Percentiles rank a stretch among this genome's conserved stretches.
These are phyloP conservation scores for Pseudonitzschia multiseries DNA, from an alignment of 108 stramenopile genomes.

Conservation along the genomic window DNA sequence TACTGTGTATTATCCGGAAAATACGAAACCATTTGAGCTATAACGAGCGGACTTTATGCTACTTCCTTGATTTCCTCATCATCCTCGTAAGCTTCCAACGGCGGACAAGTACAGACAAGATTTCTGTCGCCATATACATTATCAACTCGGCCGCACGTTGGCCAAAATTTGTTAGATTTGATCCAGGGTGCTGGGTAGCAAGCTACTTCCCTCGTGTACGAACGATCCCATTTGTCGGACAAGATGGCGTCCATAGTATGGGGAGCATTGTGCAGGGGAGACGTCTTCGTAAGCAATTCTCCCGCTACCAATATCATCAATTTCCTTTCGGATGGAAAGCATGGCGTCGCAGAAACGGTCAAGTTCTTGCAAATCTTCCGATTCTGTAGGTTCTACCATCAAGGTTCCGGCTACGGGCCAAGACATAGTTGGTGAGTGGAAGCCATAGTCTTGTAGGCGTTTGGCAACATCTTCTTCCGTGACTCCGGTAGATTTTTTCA, in stretches of 20 bases:
- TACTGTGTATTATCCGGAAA: too few species aligned
- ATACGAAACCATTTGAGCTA: too few species aligned
- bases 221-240: conserved; percentile 86
- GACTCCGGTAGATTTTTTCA: conserved; percentile 91
- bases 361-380: conserved; percentile 95
- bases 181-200: conserved; percentile 98
- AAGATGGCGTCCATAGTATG: conserved; percentile 92
- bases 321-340: conserved; percentile 96
- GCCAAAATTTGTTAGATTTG: conserved; percentile 97
- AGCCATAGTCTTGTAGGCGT: conserved; percentile 97
- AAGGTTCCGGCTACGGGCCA: conserved; percentile 99
- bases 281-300: conserved; percentile 82
- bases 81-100: conserved; percentile 83
- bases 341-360: conserved; percentile 98
- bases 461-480: conserved; percentile 98
- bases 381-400: conserved; percentile 99
- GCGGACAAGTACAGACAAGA: conserved; percentile 96
- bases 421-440: conserved; percentile 99
- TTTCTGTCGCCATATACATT: conserved; percentile 98
- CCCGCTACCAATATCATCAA: conserved; percentile 94
- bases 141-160: conserved; percentile 94
- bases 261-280: conserved; percentile 93
- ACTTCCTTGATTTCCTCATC: conserved; percentile 75
- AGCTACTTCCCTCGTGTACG: conserved; percentile 86
- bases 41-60: conserved; percentile 35